Evolutionary conservation across 805 yeast genomes (phyloP).

Genomic region (Wickerhamiella lipophila): DNA sequence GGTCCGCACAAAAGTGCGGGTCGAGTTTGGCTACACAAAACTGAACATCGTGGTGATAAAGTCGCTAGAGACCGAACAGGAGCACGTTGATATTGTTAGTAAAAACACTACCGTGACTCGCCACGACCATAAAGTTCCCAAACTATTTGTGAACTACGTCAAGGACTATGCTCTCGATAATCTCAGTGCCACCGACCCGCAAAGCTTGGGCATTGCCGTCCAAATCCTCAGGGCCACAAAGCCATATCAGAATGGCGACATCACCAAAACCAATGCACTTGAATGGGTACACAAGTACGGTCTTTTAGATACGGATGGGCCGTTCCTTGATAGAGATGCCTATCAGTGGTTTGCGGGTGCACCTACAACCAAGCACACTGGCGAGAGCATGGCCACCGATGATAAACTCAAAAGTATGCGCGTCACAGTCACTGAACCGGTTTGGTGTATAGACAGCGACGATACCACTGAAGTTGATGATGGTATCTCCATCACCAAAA

Average conservation of each 20-base stretch:
- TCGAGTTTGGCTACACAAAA: slow-evolving; percentile 3
- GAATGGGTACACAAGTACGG: slow-evolving; percentile 2
- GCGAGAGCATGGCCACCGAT: neutral
- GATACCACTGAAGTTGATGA: slow-evolving; percentile 88
- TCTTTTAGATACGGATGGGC: slow-evolving; percentile 1
- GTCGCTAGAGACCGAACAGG: neutral
- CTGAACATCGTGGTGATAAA: neutral
- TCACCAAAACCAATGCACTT: neutral
- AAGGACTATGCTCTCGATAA: slow-evolving; percentile 19
- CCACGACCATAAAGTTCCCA: neutral
- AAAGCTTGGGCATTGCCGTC: slow-evolving; percentile 11
- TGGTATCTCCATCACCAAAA: slow-evolving; percentile 51
- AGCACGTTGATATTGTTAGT: neutral
- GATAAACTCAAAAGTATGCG: slow-evolving; percentile 13
- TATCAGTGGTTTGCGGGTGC: slow-evolving; percentile 5
- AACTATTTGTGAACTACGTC: slow-evolving; percentile 3
- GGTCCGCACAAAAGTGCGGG: slow-evolving; percentile 10
- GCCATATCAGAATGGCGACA: neutral
- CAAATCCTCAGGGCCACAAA: slow-evolving; percentile 6
- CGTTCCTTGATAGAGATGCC: slow-evolving; percentile 6
- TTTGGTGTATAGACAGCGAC: slow-evolving; percentile 73
- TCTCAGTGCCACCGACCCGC: slow-evolving; percentile 12
- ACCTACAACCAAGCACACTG: neutral
- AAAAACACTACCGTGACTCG: neutral
- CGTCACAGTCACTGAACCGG: slow-evolving; percentile 12